Evolutionary conservation across 371 early-diverging fungal species (phyloP).

Genomic region (Capillidium rhysosporum): DNA sequence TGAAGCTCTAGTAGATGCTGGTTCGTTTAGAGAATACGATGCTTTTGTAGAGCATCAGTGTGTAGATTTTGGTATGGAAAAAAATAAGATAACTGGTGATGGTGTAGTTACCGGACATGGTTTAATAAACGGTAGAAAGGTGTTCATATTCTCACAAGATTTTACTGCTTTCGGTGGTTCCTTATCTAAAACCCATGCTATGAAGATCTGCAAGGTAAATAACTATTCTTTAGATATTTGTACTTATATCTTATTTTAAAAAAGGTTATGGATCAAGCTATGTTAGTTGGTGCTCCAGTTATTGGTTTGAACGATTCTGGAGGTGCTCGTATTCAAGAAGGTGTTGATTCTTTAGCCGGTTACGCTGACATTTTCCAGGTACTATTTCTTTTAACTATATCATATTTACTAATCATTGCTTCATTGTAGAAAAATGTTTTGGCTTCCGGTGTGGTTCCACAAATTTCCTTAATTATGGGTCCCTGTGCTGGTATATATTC

Average conservation of each 20-base stretch:
- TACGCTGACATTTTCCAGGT: constrained; percentile 90
- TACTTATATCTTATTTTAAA: constrained; percentile 3
- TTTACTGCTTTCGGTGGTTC: constrained; percentile 89
- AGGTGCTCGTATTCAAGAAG: constrained; percentile 95
- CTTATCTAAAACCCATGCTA: constrained; percentile 73
- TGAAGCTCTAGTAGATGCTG: constrained; percentile 61
- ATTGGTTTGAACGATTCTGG: constrained; percentile 94
- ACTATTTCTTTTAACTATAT: background rate
- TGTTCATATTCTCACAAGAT: constrained; percentile 85
- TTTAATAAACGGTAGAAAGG: constrained; percentile 73
- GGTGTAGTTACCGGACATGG: constrained; percentile 93
- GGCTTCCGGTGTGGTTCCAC: constrained; percentile 92
- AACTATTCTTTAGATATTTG: background rate
- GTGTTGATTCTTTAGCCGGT: constrained; percentile 88
- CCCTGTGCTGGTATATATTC: constrained; percentile 64
- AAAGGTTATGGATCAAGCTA: constrained; percentile 81
- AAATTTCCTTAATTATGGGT: constrained; percentile 92
- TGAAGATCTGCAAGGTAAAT: constrained; percentile 70
- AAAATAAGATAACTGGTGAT: constrained; percentile 67
- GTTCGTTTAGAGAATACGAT: constrained; percentile 83
- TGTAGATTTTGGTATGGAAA: constrained; percentile 81
- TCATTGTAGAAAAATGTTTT: constrained; percentile 60
- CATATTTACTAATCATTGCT: background rate
- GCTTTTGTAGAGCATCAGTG: constrained; percentile 91
- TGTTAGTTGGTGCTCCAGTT: constrained; percentile 84